phyloP scores from a whole-genome alignment of 257 asterid genomes.

The Eucommia ulmoides region DNA sequence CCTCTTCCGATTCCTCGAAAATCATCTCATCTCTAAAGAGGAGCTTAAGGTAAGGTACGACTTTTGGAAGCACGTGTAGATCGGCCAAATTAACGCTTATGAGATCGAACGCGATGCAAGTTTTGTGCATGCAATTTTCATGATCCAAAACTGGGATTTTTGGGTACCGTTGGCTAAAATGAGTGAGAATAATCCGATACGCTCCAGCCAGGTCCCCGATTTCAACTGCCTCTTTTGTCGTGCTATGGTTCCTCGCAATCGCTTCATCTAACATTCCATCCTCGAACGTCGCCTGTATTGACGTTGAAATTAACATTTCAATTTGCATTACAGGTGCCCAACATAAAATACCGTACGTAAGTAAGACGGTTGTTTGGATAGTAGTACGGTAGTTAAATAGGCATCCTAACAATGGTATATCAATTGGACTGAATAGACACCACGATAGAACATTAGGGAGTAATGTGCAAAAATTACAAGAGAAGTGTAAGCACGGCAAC shows the following conservation, averaged over 20 bases:
- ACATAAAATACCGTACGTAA: too few relatives aligned
- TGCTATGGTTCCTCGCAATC: constrained; percentile 76
- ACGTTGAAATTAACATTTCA: not conserved
- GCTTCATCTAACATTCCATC: constrained; percentile 81
- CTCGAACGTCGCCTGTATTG: constrained; percentile 81
- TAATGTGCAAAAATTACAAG: too few relatives aligned
- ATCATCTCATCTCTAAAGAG: constrained; percentile 61
- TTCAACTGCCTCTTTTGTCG: constrained; percentile 78
- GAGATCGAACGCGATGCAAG: constrained; percentile 87
- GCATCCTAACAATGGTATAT: too few relatives aligned
- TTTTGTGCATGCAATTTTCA: constrained; percentile 64
- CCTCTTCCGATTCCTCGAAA: constrained; percentile 64
- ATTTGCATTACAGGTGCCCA: too few relatives aligned
- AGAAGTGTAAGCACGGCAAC: too few relatives aligned
- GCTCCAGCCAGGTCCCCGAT: constrained; percentile 72
- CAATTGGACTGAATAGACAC: too few relatives aligned
- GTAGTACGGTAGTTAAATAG: too few relatives aligned
- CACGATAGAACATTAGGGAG: too few relatives aligned
- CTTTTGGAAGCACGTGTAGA: constrained; percentile 63
- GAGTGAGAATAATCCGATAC: constrained; percentile 75
- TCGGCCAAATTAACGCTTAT: constrained; percentile 90
- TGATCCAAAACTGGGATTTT: constrained; percentile 81
- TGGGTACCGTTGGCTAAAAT: constrained; percentile 96
- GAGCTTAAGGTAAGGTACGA: constrained; percentile 68
- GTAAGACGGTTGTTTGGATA: too few relatives aligned